phyloP scores from a whole-genome alignment of 2,329 filamentous ascomycete species.

The Aspergillus texensis region DNA sequence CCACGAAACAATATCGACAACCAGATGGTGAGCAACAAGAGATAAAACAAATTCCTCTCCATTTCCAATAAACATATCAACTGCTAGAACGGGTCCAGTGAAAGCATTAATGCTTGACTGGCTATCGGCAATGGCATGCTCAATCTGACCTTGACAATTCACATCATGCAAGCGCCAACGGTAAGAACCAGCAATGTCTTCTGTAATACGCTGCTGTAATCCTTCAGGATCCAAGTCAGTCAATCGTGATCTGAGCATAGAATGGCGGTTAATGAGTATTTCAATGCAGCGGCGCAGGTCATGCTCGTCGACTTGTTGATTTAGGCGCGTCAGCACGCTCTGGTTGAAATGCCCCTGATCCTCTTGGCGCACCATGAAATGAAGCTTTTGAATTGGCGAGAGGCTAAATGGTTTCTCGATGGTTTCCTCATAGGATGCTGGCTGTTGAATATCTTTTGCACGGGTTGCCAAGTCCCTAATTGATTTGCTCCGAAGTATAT shows the following conservation, averaged over 20 bases:
- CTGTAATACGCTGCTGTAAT: conserved; percentile 33
- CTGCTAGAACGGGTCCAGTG: conserved; percentile 44
- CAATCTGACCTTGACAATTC: conserved; percentile 22
- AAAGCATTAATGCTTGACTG: conserved; percentile 39
- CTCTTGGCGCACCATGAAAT: conserved; percentile 38
- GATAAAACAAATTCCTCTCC: conserved; percentile 34
- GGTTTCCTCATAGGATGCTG: conserved; percentile 37
- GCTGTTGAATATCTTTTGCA: conserved; percentile 33
- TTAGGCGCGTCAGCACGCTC: conserved; percentile 38
- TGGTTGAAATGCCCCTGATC: conserved; percentile 43
- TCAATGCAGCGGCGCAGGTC: conserved; percentile 33
- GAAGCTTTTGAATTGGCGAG: conserved; percentile 43
- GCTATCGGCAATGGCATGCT: conserved; percentile 30
- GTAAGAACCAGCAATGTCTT: conserved; percentile 33
- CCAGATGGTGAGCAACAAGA: conserved; percentile 41
- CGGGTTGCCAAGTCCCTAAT: conserved; percentile 41
- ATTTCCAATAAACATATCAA: conserved; percentile 45
- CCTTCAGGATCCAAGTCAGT: conserved; percentile 19
- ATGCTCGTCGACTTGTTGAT: conserved; percentile 25
- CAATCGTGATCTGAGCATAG: conserved; percentile 43
- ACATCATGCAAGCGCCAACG: conserved; percentile 27
- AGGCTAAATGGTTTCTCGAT: conserved; percentile 36
- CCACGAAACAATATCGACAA: conserved; percentile 47
- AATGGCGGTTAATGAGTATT: conserved; percentile 36
- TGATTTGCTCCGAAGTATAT: conserved; percentile 52